These are phyloP conservation scores for Penicillium canariense DNA, from an alignment of 495 filamentous ascomycete genomes.

Conservation along the genomic window DNA sequence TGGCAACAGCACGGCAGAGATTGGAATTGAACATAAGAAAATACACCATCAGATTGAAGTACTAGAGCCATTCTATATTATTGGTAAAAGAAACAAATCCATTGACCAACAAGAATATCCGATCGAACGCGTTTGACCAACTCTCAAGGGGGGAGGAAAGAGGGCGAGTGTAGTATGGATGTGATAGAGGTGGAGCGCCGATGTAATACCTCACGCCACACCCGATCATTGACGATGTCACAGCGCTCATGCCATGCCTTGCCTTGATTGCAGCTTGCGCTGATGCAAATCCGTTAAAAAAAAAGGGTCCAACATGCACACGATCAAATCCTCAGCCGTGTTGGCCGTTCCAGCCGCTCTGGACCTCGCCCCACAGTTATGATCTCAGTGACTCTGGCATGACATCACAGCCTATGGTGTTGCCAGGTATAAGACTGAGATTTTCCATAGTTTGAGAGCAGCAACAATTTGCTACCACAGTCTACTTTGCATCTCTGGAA, in stretches of 20 bases:
- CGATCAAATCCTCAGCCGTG: slow-evolving; percentile 2
- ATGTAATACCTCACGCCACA: neutral
- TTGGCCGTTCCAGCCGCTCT: slow-evolving; percentile 13
- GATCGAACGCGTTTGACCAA: too few species aligned
- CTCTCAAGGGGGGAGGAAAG: too few species aligned
- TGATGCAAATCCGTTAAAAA: slow-evolving; percentile 5
- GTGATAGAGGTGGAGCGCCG: slow-evolving; percentile 10
- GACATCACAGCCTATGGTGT: slow-evolving; percentile 29
- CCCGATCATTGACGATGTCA: slow-evolving; percentile 19
- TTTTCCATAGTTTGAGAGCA: neutral
- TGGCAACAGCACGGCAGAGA: neutral
- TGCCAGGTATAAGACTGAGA: slow-evolving; percentile 20
- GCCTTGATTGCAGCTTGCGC: slow-evolving; percentile 15
- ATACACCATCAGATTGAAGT: too few species aligned
- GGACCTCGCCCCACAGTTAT: slow-evolving; percentile 28
- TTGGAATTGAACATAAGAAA: too few species aligned
- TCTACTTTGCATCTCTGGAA: too few species aligned
- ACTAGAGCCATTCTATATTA: neutral
- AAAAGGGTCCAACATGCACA: slow-evolving; percentile 11
- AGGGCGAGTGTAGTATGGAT: slow-evolving; percentile 2
- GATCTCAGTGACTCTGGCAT: slow-evolving; percentile 38
- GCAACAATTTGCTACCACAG: neutral
- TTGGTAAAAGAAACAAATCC: neutral
- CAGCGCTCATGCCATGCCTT: slow-evolving; percentile 6
- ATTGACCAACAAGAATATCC: slow-evolving; percentile 2